A percentile compares a stretch with the other conserved stretches of the same genome.
These are phyloP conservation scores for Aspergillus bertholletiae DNA, from an alignment of 495 filamentous ascomycete species.

Conservation along the genomic window DNA sequence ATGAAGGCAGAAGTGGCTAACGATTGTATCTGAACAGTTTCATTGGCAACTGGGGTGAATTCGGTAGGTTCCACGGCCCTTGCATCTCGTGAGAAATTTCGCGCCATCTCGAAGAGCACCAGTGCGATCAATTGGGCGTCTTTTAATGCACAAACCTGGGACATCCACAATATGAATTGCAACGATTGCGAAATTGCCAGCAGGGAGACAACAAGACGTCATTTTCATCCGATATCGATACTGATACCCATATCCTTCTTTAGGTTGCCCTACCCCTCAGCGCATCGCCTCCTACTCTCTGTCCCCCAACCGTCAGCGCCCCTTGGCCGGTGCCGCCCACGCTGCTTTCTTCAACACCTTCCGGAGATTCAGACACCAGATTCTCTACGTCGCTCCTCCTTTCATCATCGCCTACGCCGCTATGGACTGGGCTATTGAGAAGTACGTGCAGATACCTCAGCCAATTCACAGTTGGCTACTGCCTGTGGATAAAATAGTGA, in stretches of 20 bases:
- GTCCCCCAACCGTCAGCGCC: conserved; percentile 62
- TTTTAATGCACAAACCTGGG: not conserved
- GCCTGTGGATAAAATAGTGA: not conserved
- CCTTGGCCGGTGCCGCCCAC: conserved; percentile 57
- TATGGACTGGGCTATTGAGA: conserved; percentile 83
- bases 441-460: conserved; percentile 48
- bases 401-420: conserved; percentile 68
- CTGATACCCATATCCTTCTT: not conserved
- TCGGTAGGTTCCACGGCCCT: conserved; percentile 60
- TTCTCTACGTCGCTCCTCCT: conserved; percentile 79
- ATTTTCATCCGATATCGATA: not conserved
- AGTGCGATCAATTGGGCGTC: not conserved
- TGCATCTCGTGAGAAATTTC: not conserved
- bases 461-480: not conserved
- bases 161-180: not conserved
- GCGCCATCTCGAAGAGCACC: not conserved
- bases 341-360: conserved; percentile 64
- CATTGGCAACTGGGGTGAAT: conserved; percentile 78
- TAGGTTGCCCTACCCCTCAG: conserved; percentile 52
- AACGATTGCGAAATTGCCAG: not conserved
- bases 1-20: not conserved
- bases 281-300: conserved; percentile 62
- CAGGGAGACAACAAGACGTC: not conserved
- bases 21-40: conserved; percentile 54
- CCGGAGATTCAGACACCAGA: conserved; percentile 59